Conservation (phyloP, 345 rosid species). For the Combretum micranthum region DNA sequence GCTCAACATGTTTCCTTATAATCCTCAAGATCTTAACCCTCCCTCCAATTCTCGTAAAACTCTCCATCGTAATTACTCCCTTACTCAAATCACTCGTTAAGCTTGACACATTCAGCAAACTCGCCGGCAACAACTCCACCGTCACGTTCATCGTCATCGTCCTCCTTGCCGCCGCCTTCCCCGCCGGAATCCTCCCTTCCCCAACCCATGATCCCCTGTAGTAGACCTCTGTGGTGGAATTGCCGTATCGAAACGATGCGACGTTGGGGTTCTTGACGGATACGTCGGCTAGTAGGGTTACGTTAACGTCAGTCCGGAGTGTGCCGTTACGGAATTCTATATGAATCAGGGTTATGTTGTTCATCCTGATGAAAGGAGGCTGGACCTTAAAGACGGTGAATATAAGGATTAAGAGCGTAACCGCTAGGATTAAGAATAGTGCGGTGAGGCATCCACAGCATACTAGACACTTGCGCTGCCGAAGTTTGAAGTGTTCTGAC, state of each 20-base stretch:
- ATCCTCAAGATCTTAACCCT: slow-evolving; percentile 27
- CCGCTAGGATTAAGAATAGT: slow-evolving; percentile 21
- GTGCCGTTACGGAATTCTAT: slow-evolving; percentile 7
- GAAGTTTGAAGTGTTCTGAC: slow-evolving; percentile 6
- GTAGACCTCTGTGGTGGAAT: slow-evolving; percentile 15
- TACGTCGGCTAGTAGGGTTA: slow-evolving; percentile 32
- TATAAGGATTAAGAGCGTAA: slow-evolving; percentile 19
- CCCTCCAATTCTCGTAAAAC: slow-evolving; percentile 26
- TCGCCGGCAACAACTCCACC: slow-evolving; percentile 19
- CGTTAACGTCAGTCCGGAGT: slow-evolving; percentile 13
- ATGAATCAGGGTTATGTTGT: slow-evolving; percentile 12
- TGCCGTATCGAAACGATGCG: slow-evolving; percentile 25
- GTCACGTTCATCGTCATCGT: slow-evolving; percentile 33
- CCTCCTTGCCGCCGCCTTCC: slow-evolving; percentile 27
- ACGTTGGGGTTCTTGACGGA: slow-evolving; percentile 45
- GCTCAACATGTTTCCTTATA: slow-evolving; percentile 22
- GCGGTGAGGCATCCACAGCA: slow-evolving; percentile 42
- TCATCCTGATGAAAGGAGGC: slow-evolving; percentile 27
- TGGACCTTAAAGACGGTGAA: slow-evolving; percentile 29
- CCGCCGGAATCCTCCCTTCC: slow-evolving; percentile 20
- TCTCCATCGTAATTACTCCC: slow-evolving; percentile 19
- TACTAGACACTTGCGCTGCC: slow-evolving; percentile 16
- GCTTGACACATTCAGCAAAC: slow-evolving; percentile 4
- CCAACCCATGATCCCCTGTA: slow-evolving; percentile 27
- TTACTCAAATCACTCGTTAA: background rate